These are phyloP conservation scores for Xylariales sp. DNA, from an alignment of 2,329 filamentous ascomycete species.

Conservation along the genomic window DNA sequence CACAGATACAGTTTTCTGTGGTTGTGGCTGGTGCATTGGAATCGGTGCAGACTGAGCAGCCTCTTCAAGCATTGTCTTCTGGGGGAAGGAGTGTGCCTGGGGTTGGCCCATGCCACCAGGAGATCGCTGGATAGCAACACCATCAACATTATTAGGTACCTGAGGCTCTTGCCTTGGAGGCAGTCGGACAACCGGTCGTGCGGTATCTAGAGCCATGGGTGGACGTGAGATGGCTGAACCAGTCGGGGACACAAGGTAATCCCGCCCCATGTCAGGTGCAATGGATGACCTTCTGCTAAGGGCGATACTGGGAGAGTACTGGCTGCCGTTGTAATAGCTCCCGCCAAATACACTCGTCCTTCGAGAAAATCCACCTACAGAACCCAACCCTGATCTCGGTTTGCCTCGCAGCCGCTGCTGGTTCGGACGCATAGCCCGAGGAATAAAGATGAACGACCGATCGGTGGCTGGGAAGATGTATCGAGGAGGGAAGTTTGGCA, in stretches of 20 bases:
- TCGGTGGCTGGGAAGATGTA: slow-evolving; percentile 91
- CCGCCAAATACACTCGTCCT: slow-evolving; percentile 78
- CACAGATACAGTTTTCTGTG: slow-evolving; percentile 90
- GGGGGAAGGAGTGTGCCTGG: slow-evolving; percentile 54
- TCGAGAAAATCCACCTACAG: slow-evolving; percentile 64
- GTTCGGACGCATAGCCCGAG: slow-evolving; percentile 86
- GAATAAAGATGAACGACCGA: slow-evolving; percentile 97
- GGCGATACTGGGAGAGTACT: slow-evolving; percentile 82
- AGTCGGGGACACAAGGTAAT: slow-evolving; percentile 74
- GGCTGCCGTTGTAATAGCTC: slow-evolving; percentile 63
- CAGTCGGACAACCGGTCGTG: slow-evolving; percentile 75
- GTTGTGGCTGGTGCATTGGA: slow-evolving; percentile 90
- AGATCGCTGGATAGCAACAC: slow-evolving; percentile 27
- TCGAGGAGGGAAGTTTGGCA: slow-evolving; percentile 72
- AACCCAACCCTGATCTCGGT: slow-evolving; percentile 67
- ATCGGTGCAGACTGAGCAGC: slow-evolving; percentile 48
- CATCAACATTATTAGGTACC: slow-evolving; percentile 17
- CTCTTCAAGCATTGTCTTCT: slow-evolving; percentile 55
- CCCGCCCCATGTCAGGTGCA: slow-evolving; percentile 60
- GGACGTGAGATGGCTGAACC: slow-evolving; percentile 72
- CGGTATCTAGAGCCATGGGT: slow-evolving; percentile 54
- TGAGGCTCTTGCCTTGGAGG: slow-evolving; percentile 51
- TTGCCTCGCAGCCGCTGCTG: slow-evolving; percentile 77
- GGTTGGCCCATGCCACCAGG: slow-evolving; percentile 52
- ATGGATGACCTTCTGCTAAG: slow-evolving; percentile 86